A percentile compares a stretch with the other conserved stretches of the same genome.
Evolutionary conservation across 2,329 filamentous ascomycete species (phyloP).

Genomic region (Corynespora cassiicola): DNA sequence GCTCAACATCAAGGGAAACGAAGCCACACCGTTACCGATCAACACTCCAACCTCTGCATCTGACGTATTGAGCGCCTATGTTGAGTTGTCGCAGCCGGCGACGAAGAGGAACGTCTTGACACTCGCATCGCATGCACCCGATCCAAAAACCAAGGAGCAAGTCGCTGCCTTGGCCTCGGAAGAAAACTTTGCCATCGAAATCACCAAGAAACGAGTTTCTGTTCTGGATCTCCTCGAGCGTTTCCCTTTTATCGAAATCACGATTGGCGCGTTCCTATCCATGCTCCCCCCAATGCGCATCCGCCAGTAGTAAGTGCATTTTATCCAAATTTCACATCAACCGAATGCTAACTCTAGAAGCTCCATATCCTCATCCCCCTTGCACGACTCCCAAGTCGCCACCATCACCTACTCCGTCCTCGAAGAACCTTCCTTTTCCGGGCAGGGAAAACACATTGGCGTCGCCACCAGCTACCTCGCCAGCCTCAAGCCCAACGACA

Average conservation of each 20-base stretch:
- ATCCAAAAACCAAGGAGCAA: not conserved
- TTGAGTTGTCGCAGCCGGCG: slow-evolving; percentile 7
- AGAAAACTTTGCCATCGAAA: slow-evolving; percentile 13
- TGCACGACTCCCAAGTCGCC: slow-evolving; percentile 49
- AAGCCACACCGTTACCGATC: not conserved
- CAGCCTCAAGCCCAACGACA: slow-evolving; percentile 33
- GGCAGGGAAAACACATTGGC: slow-evolving; percentile 44
- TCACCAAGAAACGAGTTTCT: slow-evolving; percentile 9
- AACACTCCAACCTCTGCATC: not conserved
- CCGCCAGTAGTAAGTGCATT: slow-evolving; percentile 61
- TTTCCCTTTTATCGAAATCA: slow-evolving; percentile 19
- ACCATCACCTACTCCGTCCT: slow-evolving; percentile 71
- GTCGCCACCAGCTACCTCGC: slow-evolving; percentile 43
- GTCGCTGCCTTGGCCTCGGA: slow-evolving; percentile 30
- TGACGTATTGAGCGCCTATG: slow-evolving; percentile 4
- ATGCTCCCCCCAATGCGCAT: slow-evolving; percentile 76
- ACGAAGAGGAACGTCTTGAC: not conserved
- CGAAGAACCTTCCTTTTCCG: slow-evolving; percentile 36
- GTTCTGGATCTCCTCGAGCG: slow-evolving; percentile 18
- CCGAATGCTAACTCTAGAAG: not conserved
- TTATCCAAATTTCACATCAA: not conserved
- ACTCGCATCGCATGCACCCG: not conserved
- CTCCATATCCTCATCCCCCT: slow-evolving; percentile 74
- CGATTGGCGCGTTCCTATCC: slow-evolving; percentile 68
- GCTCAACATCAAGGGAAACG: too few relatives aligned